Evolutionary conservation across 306 rosid species (phyloP).

Genomic region (Albizia julibrissin): DNA sequence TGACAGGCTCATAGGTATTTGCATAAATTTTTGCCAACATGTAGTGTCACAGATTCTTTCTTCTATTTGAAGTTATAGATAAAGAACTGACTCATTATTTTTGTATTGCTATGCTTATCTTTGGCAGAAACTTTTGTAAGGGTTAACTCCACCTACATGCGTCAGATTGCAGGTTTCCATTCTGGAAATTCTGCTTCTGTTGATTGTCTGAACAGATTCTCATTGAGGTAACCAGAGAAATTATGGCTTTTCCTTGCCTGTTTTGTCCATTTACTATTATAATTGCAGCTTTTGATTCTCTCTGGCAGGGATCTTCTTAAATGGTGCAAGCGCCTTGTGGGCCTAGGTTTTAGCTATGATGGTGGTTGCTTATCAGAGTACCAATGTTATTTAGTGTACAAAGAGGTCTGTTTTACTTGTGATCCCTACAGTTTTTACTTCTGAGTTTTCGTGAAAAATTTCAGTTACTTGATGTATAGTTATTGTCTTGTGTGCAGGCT

Average conservation of each 20-base stretch:
- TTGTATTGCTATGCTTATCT: constrained; percentile 5
- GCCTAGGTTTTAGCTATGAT: constrained; percentile 55
- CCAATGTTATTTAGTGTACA: constrained; percentile 56
- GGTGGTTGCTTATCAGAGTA: constrained; percentile 52
- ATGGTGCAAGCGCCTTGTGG: constrained; percentile 87
- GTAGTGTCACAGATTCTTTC: background rate
- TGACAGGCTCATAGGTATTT: constrained; percentile 62
- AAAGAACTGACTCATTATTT: background rate
- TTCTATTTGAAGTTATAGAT: background rate
- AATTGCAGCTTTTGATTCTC: constrained; percentile 24
- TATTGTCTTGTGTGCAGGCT: constrained; percentile 58
- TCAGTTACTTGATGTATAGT: constrained; percentile 16
- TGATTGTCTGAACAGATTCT: constrained; percentile 58
- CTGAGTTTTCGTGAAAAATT: background rate
- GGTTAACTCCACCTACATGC: constrained; percentile 46
- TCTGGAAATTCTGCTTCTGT: constrained; percentile 47
- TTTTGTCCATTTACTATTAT: background rate
- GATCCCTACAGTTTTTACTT: background rate
- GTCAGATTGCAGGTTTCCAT: constrained; percentile 50
- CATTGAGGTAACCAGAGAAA: constrained; percentile 59
- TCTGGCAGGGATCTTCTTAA: constrained; percentile 86
- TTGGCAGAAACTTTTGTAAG: constrained; percentile 73
- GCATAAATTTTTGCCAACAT: background rate
- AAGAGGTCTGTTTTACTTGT: constrained; percentile 60
- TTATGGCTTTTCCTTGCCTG: background rate